A percentile compares a stretch with the other conserved stretches of the same genome.
Evolutionary conservation across 345 rosid species (phyloP).

Genomic region (Camelina neglecta): DNA sequence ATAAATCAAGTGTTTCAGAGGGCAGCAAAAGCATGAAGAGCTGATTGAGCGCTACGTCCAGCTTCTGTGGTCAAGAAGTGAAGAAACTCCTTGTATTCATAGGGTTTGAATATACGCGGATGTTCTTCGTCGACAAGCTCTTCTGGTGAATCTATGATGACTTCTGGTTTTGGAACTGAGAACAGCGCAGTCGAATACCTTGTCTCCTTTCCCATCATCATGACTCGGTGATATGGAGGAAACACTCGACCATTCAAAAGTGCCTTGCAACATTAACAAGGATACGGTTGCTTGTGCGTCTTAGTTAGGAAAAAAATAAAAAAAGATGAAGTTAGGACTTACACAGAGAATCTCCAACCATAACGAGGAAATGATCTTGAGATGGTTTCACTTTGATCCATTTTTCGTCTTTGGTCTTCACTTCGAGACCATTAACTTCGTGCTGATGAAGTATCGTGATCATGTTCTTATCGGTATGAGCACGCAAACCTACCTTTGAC

Average conservation of each 20-base stretch:
- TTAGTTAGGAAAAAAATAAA: too few relatives aligned
- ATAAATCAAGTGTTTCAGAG: slow-evolving; percentile 16
- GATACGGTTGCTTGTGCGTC: background rate
- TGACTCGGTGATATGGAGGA: slow-evolving; percentile 61
- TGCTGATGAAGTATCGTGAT: slow-evolving; percentile 62
- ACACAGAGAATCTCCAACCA: slow-evolving; percentile 63
- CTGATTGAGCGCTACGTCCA: slow-evolving; percentile 45
- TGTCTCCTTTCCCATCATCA: slow-evolving; percentile 58
- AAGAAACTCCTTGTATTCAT: slow-evolving; percentile 48
- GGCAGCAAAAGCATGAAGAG: slow-evolving; percentile 53
- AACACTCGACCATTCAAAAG: slow-evolving; percentile 62
- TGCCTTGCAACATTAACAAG: slow-evolving; percentile 56
- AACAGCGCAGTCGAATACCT: slow-evolving; percentile 64
- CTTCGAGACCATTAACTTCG: slow-evolving; percentile 59
- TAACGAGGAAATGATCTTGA: slow-evolving; percentile 49
- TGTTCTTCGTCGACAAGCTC: slow-evolving; percentile 60
- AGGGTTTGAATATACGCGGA: slow-evolving; percentile 60
- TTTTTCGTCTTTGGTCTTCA: slow-evolving; percentile 51
- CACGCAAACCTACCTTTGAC: slow-evolving; percentile 46
- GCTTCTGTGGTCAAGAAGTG: slow-evolving; percentile 47
- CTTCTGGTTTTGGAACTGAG: slow-evolving; percentile 54
- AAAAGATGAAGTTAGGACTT: slow-evolving; percentile 23
- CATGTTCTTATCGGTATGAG: slow-evolving; percentile 63
- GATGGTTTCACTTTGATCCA: slow-evolving; percentile 60
- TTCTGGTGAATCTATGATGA: slow-evolving; percentile 53